Evolutionary conservation across 768 basidiomycete species (phyloP).

Genomic region (Cytidiella melzeri): DNA sequence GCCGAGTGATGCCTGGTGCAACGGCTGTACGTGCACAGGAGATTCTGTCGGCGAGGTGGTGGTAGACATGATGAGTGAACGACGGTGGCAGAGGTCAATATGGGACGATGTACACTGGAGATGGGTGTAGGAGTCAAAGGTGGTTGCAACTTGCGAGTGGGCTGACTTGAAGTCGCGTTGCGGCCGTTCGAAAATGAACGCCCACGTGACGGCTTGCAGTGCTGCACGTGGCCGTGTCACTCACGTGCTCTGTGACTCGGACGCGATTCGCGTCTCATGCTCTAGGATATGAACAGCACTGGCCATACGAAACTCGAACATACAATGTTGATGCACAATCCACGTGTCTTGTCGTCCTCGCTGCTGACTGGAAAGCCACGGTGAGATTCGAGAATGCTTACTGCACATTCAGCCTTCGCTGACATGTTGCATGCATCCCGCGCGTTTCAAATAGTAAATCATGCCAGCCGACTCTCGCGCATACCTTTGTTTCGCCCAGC

Average conservation of each 20-base stretch:
- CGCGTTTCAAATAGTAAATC: too few species aligned
- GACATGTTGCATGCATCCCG: too few species aligned
- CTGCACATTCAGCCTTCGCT: too few species aligned
- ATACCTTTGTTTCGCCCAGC: too few species aligned
- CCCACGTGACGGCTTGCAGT: conserved; percentile 12
- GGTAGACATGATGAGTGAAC: conserved; percentile 40
- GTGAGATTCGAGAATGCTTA: too few species aligned
- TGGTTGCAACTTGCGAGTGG: neutral
- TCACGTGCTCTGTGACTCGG: conserved; percentile 9
- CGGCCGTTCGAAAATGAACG: conserved; percentile 16
- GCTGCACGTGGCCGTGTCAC: neutral
- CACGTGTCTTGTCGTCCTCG: too few species aligned
- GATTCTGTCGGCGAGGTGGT: conserved; percentile 61
- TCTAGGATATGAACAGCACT: too few species aligned
- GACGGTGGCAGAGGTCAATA: neutral
- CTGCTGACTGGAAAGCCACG: too few species aligned
- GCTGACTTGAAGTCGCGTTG: neutral
- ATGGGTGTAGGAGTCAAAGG: neutral
- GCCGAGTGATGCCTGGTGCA: conserved; percentile 82
- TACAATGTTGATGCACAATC: too few species aligned
- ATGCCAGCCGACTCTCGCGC: too few species aligned
- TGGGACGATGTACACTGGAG: neutral
- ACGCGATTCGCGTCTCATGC: conserved; percentile 4
- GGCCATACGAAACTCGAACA: too few species aligned
- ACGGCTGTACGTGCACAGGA: conserved; percentile 63